Conservation (phyloP, 441 rosid genomes). For the Brassica hybrid region DNA sequence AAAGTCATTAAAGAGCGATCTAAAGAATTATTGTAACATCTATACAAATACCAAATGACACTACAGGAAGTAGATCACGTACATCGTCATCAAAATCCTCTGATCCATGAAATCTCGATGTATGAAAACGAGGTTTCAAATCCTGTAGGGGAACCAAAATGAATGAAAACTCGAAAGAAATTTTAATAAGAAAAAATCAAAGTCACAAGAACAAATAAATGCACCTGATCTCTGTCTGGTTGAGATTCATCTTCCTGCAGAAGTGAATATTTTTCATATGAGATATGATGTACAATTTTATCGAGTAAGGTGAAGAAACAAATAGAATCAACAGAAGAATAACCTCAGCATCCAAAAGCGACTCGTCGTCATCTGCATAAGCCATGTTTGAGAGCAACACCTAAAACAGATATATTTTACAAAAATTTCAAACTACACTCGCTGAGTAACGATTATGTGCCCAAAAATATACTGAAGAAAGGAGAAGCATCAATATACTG, state of each 20-base stretch:
- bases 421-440: conserved; percentile 16
- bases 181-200: conserved; percentile 8
- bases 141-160: conserved; percentile 59
- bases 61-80: conserved; percentile 37
- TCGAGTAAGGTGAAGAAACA: conserved; percentile 25
- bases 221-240: conserved; percentile 98
- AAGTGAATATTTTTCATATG: conserved; percentile 28
- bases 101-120: conserved; percentile 93
- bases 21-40: background rate
- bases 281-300: conserved; percentile 13
- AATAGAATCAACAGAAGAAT: conserved; percentile 26
- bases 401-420: conserved; percentile 52
- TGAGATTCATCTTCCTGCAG: conserved; percentile 98
- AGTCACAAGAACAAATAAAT: conserved; percentile 25
- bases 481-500: conserved; percentile 51
- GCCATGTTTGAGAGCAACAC: conserved; percentile 93
- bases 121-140: conserved; percentile 96
- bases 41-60: conserved; percentile 12
- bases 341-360: conserved; percentile 94
- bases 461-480: conserved; percentile 21
- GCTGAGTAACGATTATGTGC: background rate
- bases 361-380: conserved; percentile 98
- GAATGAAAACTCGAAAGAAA: conserved; percentile 12
- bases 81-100: conserved; percentile 89
- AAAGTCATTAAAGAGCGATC: conserved; percentile 26